Percentiles rank a stretch among this genome's conserved stretches.
These are phyloP conservation scores for Bacterosira constricta DNA, from an alignment of 108 stramenopile species.

Conservation along the genomic window DNA sequence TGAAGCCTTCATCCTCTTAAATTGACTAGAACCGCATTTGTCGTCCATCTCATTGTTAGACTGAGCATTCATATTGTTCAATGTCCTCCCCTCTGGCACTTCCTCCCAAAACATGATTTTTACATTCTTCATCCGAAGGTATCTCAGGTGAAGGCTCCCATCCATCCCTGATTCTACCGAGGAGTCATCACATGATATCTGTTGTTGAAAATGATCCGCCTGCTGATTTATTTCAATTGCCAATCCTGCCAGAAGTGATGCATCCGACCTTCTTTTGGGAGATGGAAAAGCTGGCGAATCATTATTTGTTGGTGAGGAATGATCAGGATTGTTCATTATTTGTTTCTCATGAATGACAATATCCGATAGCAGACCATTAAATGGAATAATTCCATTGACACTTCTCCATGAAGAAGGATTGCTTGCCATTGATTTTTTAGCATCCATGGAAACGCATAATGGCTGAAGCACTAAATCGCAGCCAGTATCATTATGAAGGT, in stretches of 20 bases:
- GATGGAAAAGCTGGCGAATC: too few relatives aligned
- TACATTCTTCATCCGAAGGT: conserved; percentile 38
- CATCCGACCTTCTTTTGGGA: conserved; percentile 35
- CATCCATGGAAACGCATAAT: too few relatives aligned
- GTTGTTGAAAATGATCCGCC: conserved; percentile 1
- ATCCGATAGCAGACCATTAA: too few relatives aligned
- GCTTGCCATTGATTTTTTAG: background rate
- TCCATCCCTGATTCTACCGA: too few relatives aligned
- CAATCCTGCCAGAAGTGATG: conserved; percentile 42
- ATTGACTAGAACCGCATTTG: background rate
- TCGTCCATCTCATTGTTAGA: background rate
- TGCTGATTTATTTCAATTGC: conserved; percentile 30
- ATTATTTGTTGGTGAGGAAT: too few relatives aligned
- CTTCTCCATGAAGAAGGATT: background rate
- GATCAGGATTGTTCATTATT: too few relatives aligned
- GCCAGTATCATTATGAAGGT: too few relatives aligned
- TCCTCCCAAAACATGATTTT: conserved; percentile 19
- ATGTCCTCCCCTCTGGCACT: background rate
- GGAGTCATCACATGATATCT: conserved; percentile 45
- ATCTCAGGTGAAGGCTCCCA: conserved; percentile 35
- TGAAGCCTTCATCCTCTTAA: conserved; percentile 19
- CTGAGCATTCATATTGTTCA: background rate
- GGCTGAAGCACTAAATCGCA: too few relatives aligned
- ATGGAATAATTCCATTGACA: too few relatives aligned
- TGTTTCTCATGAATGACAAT: too few relatives aligned